phyloP scores from a whole-genome alignment of 805 yeast genomes.

The Metahyphopichia silvanorum region DNA sequence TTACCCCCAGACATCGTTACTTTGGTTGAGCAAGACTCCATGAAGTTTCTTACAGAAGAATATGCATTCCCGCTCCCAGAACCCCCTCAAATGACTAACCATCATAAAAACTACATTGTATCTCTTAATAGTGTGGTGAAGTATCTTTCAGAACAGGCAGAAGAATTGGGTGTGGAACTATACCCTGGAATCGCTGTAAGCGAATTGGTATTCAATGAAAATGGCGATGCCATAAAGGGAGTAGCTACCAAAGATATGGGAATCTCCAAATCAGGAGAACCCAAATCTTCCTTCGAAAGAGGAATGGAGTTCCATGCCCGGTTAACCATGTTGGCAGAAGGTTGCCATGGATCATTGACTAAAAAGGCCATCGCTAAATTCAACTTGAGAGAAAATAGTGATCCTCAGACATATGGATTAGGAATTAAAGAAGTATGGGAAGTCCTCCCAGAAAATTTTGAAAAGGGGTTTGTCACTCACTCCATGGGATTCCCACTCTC shows the following conservation, averaged over 20 bases:
- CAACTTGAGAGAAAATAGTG: slow-evolving; percentile 59
- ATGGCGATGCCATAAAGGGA: slow-evolving; percentile 65
- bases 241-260: slow-evolving; percentile 96
- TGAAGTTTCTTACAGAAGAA: slow-evolving; percentile 64
- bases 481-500: slow-evolving; percentile 85
- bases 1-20: slow-evolving; percentile 78
- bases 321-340: slow-evolving; percentile 88
- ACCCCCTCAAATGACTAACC: slow-evolving; percentile 86
- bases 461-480: slow-evolving; percentile 79
- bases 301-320: slow-evolving; percentile 97
- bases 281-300: slow-evolving; percentile 82
- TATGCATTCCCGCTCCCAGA: slow-evolving; percentile 76
- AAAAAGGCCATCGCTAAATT: slow-evolving; percentile 72
- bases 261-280: slow-evolving; percentile 66
- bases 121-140: slow-evolving; percentile 79
- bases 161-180: slow-evolving; percentile 88
- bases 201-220: slow-evolving; percentile 61
- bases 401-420: slow-evolving; percentile 88
- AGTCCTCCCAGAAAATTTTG: slow-evolving; percentile 76
- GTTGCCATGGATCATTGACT: slow-evolving; percentile 94
- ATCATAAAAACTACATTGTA: slow-evolving; percentile 79
- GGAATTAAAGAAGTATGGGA: slow-evolving; percentile 99
- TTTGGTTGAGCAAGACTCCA: slow-evolving; percentile 66
- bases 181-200: slow-evolving; percentile 88
- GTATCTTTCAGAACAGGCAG: slow-evolving; percentile 84